Percentiles rank a stretch among this genome's conserved stretches.
These are phyloP conservation scores for Parastagonospora nodorum DNA, from an alignment of 2,329 filamentous ascomycete genomes.

Conservation along the genomic window DNA sequence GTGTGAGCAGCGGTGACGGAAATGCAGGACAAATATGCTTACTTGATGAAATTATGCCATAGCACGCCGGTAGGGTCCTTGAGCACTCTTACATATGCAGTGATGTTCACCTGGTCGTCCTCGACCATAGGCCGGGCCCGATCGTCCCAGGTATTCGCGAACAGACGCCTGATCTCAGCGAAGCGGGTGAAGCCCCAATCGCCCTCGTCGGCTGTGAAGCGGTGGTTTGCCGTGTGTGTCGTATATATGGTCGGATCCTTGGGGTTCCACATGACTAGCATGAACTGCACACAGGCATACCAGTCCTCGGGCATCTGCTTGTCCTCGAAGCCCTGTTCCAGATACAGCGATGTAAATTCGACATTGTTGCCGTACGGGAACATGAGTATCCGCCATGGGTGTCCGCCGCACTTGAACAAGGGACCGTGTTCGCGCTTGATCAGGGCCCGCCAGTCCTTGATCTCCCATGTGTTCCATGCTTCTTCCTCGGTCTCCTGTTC, in stretches of 20 bases:
- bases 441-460: conserved; percentile 79
- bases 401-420: conserved; percentile 81
- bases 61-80: conserved; percentile 87
- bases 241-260: conserved; percentile 85
- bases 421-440: conserved; percentile 86
- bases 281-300: conserved; percentile 96
- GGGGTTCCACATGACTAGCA: conserved; percentile 90
- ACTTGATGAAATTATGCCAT: conserved; percentile 88
- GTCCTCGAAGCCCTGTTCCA: conserved; percentile 89
- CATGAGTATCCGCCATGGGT: conserved; percentile 93
- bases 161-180: conserved; percentile 83
- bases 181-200: conserved; percentile 99
- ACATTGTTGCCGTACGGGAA: conserved; percentile 96
- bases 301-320: conserved; percentile 81
- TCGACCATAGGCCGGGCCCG: conserved; percentile 73
- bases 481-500: conserved; percentile 83
- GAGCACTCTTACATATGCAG: conserved; percentile 79
- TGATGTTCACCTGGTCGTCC: conserved; percentile 77
- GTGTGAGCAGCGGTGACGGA: neutral
- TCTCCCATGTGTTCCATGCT: conserved; percentile 80
- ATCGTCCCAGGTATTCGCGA: conserved; percentile 76
- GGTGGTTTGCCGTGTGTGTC: conserved; percentile 82
- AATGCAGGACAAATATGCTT: conserved; percentile 14
- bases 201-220: conserved; percentile 93
- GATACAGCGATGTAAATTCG: conserved; percentile 91